A percentile compares a stretch with the other conserved stretches of the same genome.
phyloP scores from a whole-genome alignment of 169 alveolate species.

The Plasmodium relictum region DNA sequence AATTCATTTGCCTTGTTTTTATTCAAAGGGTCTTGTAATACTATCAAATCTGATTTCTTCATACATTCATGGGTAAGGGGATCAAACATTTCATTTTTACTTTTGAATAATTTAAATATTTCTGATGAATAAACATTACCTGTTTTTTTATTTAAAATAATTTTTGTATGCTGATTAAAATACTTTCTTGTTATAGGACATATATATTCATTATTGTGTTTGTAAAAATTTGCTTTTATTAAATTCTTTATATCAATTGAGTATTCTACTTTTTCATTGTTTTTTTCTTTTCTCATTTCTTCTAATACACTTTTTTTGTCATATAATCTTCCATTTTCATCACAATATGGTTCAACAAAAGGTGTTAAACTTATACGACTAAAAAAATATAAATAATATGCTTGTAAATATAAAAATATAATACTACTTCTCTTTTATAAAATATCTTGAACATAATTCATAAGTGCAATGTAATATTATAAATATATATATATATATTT shows the following conservation, averaged over 20 bases:
- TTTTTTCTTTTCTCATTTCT: conserved; percentile 28
- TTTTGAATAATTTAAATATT: conserved; percentile 60
- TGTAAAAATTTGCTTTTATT: conserved; percentile 90
- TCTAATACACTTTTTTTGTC: conserved; percentile 73
- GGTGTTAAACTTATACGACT: conserved; percentile 75
- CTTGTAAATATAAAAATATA: neutral
- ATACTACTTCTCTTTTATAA: too few species aligned
- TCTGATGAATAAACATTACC: conserved; percentile 93
- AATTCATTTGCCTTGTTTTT: conserved; percentile 21
- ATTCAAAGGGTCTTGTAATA: conserved; percentile 82
- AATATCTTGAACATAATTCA: too few species aligned
- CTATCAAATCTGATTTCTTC: conserved; percentile 79
- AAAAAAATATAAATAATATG: neutral
- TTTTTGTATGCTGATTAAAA: conserved; percentile 91
- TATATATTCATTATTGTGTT: conserved; percentile 88
- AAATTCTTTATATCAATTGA: conserved; percentile 86
- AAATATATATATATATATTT: neutral
- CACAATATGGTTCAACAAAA: conserved; percentile 71
- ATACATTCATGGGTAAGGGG: conserved; percentile 77
- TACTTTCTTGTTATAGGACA: conserved; percentile 94
- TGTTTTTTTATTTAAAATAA: conserved; percentile 90
- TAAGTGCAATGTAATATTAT: neutral
- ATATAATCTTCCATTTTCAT: conserved; percentile 72
- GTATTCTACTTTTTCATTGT: conserved; percentile 17
- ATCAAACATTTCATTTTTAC: conserved; percentile 75